Evolutionary conservation across 148 eudicot species (phyloP).

Genomic region (Dysphania ambrosioides): DNA sequence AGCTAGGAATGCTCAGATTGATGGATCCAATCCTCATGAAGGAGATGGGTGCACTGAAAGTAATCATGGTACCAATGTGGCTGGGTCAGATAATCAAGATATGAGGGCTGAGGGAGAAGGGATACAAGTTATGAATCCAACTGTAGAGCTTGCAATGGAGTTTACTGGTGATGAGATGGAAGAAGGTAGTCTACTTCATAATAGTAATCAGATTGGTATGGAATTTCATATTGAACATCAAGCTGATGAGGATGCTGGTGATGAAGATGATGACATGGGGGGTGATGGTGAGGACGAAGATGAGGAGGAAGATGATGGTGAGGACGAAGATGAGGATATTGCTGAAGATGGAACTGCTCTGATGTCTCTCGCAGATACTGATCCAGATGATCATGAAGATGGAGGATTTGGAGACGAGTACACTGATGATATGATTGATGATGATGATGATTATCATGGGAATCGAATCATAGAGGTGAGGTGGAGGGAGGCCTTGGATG

Average conservation of each 20-base stretch:
- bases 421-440: constrained; percentile 91
- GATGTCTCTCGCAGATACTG: constrained; percentile 94
- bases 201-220: constrained; percentile 56
- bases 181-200: constrained; percentile 53
- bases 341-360: constrained; percentile 88
- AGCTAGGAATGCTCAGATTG: constrained; percentile 34
- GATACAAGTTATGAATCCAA: constrained; percentile 32
- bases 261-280: constrained; percentile 93
- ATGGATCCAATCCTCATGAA: constrained; percentile 37
- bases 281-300: constrained; percentile 87
- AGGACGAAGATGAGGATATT: constrained; percentile 93
- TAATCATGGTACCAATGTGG: constrained; percentile 35
- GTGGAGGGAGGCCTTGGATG: constrained; percentile 98
- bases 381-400: constrained; percentile 93
- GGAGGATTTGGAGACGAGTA: constrained; percentile 83
- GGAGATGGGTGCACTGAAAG: constrained; percentile 38
- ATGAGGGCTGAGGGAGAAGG: constrained; percentile 58
- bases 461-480: constrained; percentile 92
- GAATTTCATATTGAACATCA: constrained; percentile 76
- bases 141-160: constrained; percentile 55
- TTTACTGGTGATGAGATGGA: constrained; percentile 75
- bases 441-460: constrained; percentile 87
- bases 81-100: constrained; percentile 56
- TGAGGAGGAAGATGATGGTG: constrained; percentile 88
- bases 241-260: constrained; percentile 74